Base-by-base conservation (phyloP, 2,329 filamentous ascomycete species). In the Talaromyces sp. region DNA sequence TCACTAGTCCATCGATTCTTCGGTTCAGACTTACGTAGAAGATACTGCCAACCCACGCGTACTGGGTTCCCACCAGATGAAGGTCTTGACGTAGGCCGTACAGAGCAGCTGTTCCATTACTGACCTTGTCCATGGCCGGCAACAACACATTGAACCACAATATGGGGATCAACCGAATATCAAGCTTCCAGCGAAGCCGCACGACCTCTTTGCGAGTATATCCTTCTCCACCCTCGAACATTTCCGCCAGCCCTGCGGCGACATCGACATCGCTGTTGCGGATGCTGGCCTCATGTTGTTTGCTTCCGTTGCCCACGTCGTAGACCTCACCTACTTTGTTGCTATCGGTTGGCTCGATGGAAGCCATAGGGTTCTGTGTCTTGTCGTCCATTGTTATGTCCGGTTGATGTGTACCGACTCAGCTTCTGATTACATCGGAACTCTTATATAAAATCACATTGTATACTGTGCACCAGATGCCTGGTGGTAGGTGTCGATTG, bases 161-260 rank as follows among this genome's bases (percentile, higher is more conserved):
- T 0, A 58, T 31, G 1, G 53, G 53, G 34, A 58, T 58, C 53
- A 58, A 34, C 38, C 53, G 53, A 36, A 58, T 17, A 22, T 58
- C 53, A n/a, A 58, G 53, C 8, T 58, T 58, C 53, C 53, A 58
- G n/a, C 53, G 53, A 58, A 58, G 53, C 53, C 53, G 53, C 31
- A 58, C 17, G 5, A 31, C 27, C 53, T 58, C 53, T 15, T 58
- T 58, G 10, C 29, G 53, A 25, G 27, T 58, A 25, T 58, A 58
- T 15, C 53, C 53, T 31, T 58, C 53, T 22, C 51, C 51, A 54
- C 25, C 53, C 34, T 58, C 53, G 53, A 58, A 31, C 53, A 34
- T 58, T 31, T 58, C 53, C 8, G 53, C 53, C n/a, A 58, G 53
- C 29, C 34, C 53, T 36, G 53, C 53, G 19, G 53, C 43, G 11